phyloP scores from a whole-genome alignment of 441 rosid species.

The Pelargonium australe region DNA sequence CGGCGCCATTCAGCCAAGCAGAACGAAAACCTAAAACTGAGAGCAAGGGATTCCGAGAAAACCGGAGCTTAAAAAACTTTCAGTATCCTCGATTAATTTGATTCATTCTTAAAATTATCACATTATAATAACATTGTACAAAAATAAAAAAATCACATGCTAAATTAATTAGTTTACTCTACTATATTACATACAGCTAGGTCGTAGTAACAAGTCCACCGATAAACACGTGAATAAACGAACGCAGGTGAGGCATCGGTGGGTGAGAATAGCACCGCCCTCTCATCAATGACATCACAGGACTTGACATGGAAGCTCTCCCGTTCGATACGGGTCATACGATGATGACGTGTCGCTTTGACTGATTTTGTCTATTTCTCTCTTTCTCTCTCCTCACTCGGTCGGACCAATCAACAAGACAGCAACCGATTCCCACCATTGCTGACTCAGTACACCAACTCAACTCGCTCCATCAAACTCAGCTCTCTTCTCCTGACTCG shows the following conservation, averaged over 20 bases:
- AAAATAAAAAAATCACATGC: too few species aligned
- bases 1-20: too few species aligned
- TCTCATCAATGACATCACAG: not conserved
- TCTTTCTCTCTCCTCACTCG: not conserved
- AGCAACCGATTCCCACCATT: not conserved
- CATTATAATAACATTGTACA: too few species aligned
- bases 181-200: too few species aligned
- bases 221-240: not conserved
- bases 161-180: too few species aligned
- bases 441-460: conserved; percentile 6
- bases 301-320: not conserved
- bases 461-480: conserved; percentile 14
- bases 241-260: not conserved
- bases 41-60: too few species aligned
- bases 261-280: not conserved
- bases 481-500: not conserved
- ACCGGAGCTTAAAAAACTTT: too few species aligned
- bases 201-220: not conserved
- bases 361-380: not conserved
- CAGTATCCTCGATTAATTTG: too few species aligned
- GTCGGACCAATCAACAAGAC: not conserved
- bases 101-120: too few species aligned
- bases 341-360: not conserved
- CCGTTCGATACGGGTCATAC: conserved; percentile 1
- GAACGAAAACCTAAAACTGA: too few species aligned